These are phyloP conservation scores for Starmerella sirachaensis DNA, from an alignment of 805 yeast species.

Conservation along the genomic window DNA sequence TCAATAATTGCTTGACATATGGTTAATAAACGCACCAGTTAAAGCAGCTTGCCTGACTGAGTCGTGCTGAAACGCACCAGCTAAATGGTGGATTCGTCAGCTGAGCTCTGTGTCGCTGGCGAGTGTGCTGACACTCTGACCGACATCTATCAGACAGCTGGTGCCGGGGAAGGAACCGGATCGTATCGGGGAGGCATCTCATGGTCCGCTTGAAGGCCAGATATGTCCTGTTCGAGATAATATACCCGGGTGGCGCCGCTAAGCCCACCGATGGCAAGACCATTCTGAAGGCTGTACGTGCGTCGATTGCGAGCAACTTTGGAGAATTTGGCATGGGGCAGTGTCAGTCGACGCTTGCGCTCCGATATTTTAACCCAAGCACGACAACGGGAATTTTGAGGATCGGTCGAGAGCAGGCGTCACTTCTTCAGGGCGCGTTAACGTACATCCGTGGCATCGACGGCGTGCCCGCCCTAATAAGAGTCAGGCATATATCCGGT, in stretches of 20 bases:
- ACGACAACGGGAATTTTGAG: conserved; percentile 80
- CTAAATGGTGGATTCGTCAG: too few species aligned
- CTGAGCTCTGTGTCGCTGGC: too few species aligned
- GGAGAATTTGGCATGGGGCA: conserved; percentile 72
- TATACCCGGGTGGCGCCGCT: conserved; percentile 43
- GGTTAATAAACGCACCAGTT: too few species aligned
- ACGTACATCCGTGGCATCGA: conserved; percentile 35
- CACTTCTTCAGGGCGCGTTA: conserved; percentile 56
- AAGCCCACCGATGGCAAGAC: conserved; percentile 36
- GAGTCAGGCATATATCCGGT: conserved; percentile 66
- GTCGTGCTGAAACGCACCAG: too few species aligned
- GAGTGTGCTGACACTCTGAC: too few species aligned
- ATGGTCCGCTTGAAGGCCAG: conserved; percentile 88
- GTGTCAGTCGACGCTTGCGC: conserved; percentile 43
- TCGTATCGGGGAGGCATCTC: too few species aligned
- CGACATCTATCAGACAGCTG: too few species aligned
- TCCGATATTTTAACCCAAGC: conserved; percentile 69
- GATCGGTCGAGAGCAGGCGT: conserved; percentile 53
- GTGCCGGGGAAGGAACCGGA: too few species aligned
- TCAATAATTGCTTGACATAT: too few species aligned
- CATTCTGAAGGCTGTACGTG: conserved; percentile 43
- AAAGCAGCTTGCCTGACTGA: too few species aligned
- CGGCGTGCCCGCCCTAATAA: conserved; percentile 39
- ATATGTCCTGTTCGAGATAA: conserved; percentile 67
- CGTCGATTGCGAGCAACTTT: conserved; percentile 47